Evolutionary conservation across 805 yeast species (phyloP).

Genomic region (Blastobotrys mokoenaii): DNA sequence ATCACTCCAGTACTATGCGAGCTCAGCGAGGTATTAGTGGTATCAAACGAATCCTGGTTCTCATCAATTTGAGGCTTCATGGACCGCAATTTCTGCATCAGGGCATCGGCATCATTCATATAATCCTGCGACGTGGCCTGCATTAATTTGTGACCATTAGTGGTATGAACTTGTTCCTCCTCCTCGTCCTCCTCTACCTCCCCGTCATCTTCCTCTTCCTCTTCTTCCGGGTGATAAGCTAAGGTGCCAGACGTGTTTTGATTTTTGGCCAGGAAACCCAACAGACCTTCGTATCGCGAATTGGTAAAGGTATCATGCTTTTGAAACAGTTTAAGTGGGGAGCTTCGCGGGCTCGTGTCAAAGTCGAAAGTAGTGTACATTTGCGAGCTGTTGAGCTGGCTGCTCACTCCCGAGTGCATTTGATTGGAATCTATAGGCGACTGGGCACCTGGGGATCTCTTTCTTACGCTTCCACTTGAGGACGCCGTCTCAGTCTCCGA

Average conservation of each 20-base stretch:
- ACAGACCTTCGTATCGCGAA: conserved; percentile 19
- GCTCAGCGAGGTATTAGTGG: conserved; percentile 1
- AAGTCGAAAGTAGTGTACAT: neutral
- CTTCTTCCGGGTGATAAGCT: too few relatives aligned
- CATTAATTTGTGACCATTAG: neutral
- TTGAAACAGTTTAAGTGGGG: conserved; percentile 22
- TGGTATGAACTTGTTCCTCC: neutral
- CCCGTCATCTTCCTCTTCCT: neutral
- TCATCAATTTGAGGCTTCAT: conserved; percentile 5
- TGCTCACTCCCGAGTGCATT: neutral
- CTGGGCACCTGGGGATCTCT: neutral
- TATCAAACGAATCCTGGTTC: conserved; percentile 1
- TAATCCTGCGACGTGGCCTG: conserved; percentile 12
- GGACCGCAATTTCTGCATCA: conserved; percentile 19
- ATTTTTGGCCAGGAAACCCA: conserved; percentile 12
- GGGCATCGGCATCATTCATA: conserved; percentile 22
- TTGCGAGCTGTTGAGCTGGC: neutral
- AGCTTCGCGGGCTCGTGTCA: conserved; percentile 2
- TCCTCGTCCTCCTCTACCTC: neutral
- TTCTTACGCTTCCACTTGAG: neutral
- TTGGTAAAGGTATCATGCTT: conserved; percentile 23
- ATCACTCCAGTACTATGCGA: neutral
- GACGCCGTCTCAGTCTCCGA: neutral
- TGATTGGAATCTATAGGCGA: neutral
- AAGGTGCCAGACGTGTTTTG: neutral